Base-by-base conservation (phyloP, 192 early-diverging fungal genomes). In the Linnemannia zychae region DNA sequence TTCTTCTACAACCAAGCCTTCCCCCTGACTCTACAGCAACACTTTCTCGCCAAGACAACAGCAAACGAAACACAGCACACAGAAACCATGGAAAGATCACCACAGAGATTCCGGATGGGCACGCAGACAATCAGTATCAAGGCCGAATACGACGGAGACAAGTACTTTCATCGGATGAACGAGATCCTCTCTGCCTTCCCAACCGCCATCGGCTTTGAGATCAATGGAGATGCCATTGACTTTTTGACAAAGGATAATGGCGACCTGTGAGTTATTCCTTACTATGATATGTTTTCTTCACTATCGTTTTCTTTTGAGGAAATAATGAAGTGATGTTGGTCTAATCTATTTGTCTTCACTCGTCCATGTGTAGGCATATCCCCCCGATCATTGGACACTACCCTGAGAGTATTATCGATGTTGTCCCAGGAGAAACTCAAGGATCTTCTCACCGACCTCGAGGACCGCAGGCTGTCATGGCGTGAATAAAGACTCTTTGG, bases 241-340 rank as follows among this genome's bases (percentile, higher is more conserved):
- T 63, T 63, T 63, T 15, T 63, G 28, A 63, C 57, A n/a, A 63
- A 63, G 57, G 57, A 63, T 63, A 63, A 63, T 12, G 57, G 57
- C 15, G 57, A 63, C 28, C 28, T 63, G 57, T 63, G 28, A 7
- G 57, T 63, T 31, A 7, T 60, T 28, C n/a, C n/a, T n/a, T n/a
- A n/a, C n/a, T n/a, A n/a, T 20, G 53, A 28, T 24, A 3, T 11
- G 9, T 60, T 63, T 9, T 1, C 28, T 12, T 31, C 28, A n/a
- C n/a, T n/a, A 13, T 31, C 24, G 11, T n/a, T 63, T 31, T 11
- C 13, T 15, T 17, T 15, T 2, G 48, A 49, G 48, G 48, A 17
- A 49, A 49, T n/a, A n/a, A n/a, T n/a, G 48, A 12, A 2, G 22
- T 13, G 57, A 15, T 63, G 57, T 33, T 63, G 24, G 9, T 44